Evolutionary conservation across 805 yeast species (phyloP).

Genomic region (Candida nonsorbophila): DNA sequence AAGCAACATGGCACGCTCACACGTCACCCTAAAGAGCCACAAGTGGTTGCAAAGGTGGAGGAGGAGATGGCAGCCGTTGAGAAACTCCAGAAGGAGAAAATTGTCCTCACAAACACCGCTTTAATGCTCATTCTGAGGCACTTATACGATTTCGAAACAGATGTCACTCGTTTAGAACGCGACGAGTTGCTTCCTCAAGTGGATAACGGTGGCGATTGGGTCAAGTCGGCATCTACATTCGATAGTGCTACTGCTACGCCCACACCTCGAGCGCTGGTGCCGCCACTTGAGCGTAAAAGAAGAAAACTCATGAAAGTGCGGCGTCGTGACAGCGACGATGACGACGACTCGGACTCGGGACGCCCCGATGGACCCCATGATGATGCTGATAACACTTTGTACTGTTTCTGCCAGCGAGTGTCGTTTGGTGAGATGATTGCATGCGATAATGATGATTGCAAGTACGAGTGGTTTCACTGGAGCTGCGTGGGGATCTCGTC

Average conservation of each 20-base stretch:
- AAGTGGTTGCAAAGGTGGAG: constrained; percentile 56
- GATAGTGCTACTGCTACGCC: constrained; percentile 23
- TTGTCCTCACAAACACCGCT: constrained; percentile 76
- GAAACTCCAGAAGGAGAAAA: constrained; percentile 70
- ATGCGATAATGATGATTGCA: constrained; percentile 87
- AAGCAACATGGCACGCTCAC: constrained; percentile 76
- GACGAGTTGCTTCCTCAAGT: constrained; percentile 74
- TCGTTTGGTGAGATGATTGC: constrained; percentile 98
- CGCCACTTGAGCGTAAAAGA: constrained; percentile 6
- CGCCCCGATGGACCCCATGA: constrained; percentile 22
- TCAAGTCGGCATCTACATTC: constrained; percentile 10
- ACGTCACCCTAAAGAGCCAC: constrained; percentile 77
- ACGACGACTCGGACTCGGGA: constrained; percentile 10
- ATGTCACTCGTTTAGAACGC: constrained; percentile 66
- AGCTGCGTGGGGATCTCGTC: constrained; percentile 85
- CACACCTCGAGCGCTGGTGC: constrained; percentile 23
- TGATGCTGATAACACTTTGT: constrained; percentile 44
- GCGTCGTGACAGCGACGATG: constrained; percentile 17
- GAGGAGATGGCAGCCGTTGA: constrained; percentile 60
- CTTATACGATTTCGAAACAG: constrained; percentile 64
- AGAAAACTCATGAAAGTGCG: constrained; percentile 22
- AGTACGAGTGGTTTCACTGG: constrained; percentile 94
- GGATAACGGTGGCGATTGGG: constrained; percentile 16
- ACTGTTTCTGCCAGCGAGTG: constrained; percentile 92
- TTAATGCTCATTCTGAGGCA: constrained; percentile 74